phyloP scores from a whole-genome alignment of 495 filamentous ascomycete species.

The Hypoxylon trugodes region DNA sequence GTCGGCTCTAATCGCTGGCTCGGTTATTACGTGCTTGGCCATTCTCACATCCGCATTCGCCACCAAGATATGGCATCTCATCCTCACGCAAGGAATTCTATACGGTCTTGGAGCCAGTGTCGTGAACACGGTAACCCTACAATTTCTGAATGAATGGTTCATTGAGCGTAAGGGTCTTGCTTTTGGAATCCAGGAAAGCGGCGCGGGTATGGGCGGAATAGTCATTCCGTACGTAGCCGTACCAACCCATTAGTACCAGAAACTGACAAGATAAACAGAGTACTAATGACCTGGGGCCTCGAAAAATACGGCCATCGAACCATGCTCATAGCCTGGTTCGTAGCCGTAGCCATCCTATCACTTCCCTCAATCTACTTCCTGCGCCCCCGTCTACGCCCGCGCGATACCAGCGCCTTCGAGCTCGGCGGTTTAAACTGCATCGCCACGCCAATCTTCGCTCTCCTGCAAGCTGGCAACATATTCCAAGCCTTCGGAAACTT shows the following conservation, averaged over 20 bases:
- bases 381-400: conserved; percentile 62
- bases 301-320: conserved; percentile 63
- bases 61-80: conserved; percentile 55
- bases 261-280: conserved; percentile 12
- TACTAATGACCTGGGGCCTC: conserved; percentile 60
- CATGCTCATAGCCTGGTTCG: conserved; percentile 61
- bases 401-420: conserved; percentile 43
- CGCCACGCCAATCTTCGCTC: conserved; percentile 53
- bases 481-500: conserved; percentile 74
- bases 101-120: conserved; percentile 61
- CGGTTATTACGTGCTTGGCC: conserved; percentile 49
- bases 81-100: conserved; percentile 64
- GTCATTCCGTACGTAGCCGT: conserved; percentile 48
- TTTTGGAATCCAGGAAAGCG: conserved; percentile 65
- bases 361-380: conserved; percentile 65
- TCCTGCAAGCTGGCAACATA: conserved; percentile 63
- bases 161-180: conserved; percentile 61
- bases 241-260: conserved; percentile 39
- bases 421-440: conserved; percentile 58
- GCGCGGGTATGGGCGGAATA: conserved; percentile 49
- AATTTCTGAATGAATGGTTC: conserved; percentile 68
- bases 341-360: conserved; percentile 56
- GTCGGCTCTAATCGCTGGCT: conserved; percentile 48
- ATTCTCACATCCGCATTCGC: conserved; percentile 59
- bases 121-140: conserved; percentile 58